phyloP scores from a whole-genome alignment of 768 basidiomycete genomes.

The Bullera alba region DNA sequence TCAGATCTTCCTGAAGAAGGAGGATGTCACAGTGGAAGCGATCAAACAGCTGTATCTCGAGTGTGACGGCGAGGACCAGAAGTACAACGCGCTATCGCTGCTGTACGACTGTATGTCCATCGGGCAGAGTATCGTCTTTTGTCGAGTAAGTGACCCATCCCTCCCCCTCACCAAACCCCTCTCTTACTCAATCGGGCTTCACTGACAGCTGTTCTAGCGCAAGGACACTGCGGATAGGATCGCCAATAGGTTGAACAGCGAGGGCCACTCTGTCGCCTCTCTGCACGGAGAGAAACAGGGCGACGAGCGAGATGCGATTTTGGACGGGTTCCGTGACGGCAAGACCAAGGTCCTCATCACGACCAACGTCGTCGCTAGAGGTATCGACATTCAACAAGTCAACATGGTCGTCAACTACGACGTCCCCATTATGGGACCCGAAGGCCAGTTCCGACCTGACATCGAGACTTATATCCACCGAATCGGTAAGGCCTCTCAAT shows the following conservation, averaged over 20 bases:
- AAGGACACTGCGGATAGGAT: conserved; percentile 90
- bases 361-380: conserved; percentile 95
- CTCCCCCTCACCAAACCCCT: not conserved
- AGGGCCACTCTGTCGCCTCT: conserved; percentile 94
- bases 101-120: conserved; percentile 86
- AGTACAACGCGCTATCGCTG: conserved; percentile 89
- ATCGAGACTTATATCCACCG: conserved; percentile 97
- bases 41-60: conserved; percentile 99
- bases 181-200: not conserved
- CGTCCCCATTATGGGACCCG: conserved; percentile 57
- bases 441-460: conserved; percentile 60
- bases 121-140: conserved; percentile 98
- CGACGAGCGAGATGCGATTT: conserved; percentile 77
- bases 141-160: conserved; percentile 58
- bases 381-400: conserved; percentile 97
- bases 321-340: conserved; percentile 92
- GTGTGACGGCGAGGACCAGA: conserved; percentile 79
- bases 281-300: conserved; percentile 92
- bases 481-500: conserved; percentile 60
- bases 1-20: conserved; percentile 89
- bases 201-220: conserved; percentile 53
- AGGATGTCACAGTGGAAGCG: conserved; percentile 86
- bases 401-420: conserved; percentile 99
- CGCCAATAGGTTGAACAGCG: conserved; percentile 76
- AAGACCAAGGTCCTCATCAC: conserved; percentile 96